Evolutionary conservation across 2,329 filamentous ascomycete genomes (phyloP), one percentile per base, ranked within the genome.

Genomic region (Tolypocladium ovalisporum): DNA sequence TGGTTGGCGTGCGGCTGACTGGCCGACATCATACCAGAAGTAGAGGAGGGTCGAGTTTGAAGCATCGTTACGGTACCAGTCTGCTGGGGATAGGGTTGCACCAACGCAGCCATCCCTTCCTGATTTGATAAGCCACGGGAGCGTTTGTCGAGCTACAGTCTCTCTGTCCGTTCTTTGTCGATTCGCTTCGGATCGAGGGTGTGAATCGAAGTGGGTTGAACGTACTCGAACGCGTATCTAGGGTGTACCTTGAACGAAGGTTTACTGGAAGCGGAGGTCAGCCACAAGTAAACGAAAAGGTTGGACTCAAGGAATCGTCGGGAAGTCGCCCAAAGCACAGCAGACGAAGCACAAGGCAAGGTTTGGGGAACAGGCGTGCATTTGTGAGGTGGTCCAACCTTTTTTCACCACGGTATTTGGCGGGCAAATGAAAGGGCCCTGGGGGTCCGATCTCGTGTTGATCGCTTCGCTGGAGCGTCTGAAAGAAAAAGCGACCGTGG

Each of bases 1-100:
- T 80, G 76, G 61, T 71, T 74, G 37, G 74, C 67, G 61, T 82
- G 80, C 56, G 73, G 66, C 66, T 81, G 80, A 57, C 75, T 69
- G 54, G 75, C 69, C 57, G 79, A 70, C 70, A 86, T 83, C 63
- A 74, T 73, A 64, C 63, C 65, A 56, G 66, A 62, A 52, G 65
- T 67, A 60, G 88, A 86, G 56, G 80, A 79, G 61, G 86, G 83
- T 70, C 86, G 83, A 65, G 86, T 82, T 72, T 90, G 88, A 67
- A 92, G 84, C 81, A 91, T 87, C 62, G 86, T 86, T 66, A 85
- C 80, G 64, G 87, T 85, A 72, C 80, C 79, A 68, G 85, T 84
- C 74, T 90, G 87, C 75, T 89, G 86, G 67, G 88, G 83, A 70
- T 88, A 89, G 61, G 87, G 84, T 76, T 93, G 89, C 68, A 92